Base-by-base conservation (phyloP, 441 rosid genomes). In the Eutrema salsugineum region DNA sequence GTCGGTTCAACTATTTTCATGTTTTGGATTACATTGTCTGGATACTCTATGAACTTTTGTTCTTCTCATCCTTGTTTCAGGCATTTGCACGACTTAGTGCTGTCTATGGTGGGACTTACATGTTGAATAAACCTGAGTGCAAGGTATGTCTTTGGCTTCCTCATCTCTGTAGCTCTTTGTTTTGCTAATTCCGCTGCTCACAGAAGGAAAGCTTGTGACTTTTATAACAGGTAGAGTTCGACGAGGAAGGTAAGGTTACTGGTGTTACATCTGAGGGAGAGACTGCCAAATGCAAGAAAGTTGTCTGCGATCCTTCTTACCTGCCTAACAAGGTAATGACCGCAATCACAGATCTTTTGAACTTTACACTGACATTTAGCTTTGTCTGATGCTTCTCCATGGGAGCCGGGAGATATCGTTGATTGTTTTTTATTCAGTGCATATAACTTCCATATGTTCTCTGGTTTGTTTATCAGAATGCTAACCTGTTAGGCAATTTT, bases 221-320 rank as follows among this genome's bases (percentile, higher is more conserved):
- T 66, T 20, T 16, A 40, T 40, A 69, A 50, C 73, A 92, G 97
- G 97, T 90, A 24, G 95, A 88, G 80, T 92, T 86, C 7, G 74
- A 92, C n/a, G 91, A 82, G 33, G 94, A 87, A 80, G 94, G 98
- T 53, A 78, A 86, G 80, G 98, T 78, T 61, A 2, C 24, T 36
- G 97, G 96, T 76, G 96, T 92, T 58, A 90, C 94, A n/a, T 92
- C 97, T 12, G 97, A 90, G 81, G 94, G 96, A 47, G 98, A 88
- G 84, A 92, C 98, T 68, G 97, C 98, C 8, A 87, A 68, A 78
- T 87, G 94, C 85, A 88, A 90, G 80, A 92, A 90, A 82, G 91
- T 90, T 80, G 97, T 92, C 68, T 90, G 97, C 56, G 96, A 92
- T 71, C 97, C 97, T 73, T 92, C 96, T 51, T 92, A 90, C 84